Percentiles rank a stretch among this genome's conserved stretches.
These are phyloP conservation scores for Brassica nigra DNA, from an alignment of 345 rosid species.

Conservation along the genomic window DNA sequence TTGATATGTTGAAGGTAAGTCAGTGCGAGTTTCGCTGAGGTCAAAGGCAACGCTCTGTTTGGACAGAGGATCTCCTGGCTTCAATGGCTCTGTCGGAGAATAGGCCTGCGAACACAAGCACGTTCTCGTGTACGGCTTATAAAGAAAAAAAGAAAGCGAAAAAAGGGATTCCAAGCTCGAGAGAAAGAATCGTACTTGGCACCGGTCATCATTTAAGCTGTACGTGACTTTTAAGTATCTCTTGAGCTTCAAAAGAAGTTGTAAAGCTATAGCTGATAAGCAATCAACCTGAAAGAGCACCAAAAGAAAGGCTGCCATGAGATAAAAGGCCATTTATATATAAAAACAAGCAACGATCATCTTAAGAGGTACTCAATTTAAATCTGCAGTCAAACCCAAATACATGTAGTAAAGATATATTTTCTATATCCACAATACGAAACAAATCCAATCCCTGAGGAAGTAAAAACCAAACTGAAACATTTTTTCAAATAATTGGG, in stretches of 20 bases:
- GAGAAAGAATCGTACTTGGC: slow-evolving; percentile 64
- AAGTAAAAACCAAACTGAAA: slow-evolving; percentile 4
- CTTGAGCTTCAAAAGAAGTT: slow-evolving; percentile 92
- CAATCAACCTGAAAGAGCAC: slow-evolving; percentile 61
- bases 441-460: neutral
- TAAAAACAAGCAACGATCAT: neutral
- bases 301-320: slow-evolving; percentile 21
- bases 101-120: slow-evolving; percentile 58
- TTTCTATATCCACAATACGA: neutral
- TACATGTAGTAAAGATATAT: neutral
- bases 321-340: neutral
- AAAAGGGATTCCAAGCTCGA: neutral
- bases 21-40: slow-evolving; percentile 54
- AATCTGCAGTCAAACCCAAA: slow-evolving; percentile 2
- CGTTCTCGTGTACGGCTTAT: neutral
- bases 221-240: slow-evolving; percentile 86
- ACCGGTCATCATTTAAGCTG: slow-evolving; percentile 83
- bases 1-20: slow-evolving; percentile 61
- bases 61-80: slow-evolving; percentile 73
- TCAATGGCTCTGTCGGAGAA: slow-evolving; percentile 79
- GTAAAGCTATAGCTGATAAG: slow-evolving; percentile 74
- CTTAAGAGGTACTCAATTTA: neutral
- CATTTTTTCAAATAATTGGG: neutral
- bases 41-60: slow-evolving; percentile 76
- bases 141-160: neutral